These are phyloP conservation scores for Cladosporium sp. DNA, from an alignment of 2,329 filamentous ascomycete species.

Conservation along the genomic window DNA sequence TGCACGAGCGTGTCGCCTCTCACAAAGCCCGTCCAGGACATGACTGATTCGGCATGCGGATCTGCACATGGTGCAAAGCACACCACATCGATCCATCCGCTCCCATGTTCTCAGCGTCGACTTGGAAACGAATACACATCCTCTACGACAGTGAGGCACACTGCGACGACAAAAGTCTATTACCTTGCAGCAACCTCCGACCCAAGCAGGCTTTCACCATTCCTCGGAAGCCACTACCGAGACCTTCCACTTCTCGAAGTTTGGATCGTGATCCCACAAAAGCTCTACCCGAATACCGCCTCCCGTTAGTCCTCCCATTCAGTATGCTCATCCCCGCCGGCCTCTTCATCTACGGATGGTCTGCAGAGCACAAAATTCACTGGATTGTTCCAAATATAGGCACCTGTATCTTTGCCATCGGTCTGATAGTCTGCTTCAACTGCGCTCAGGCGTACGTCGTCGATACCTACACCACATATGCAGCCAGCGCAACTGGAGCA, in stretches of 20 bases:
- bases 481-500: constrained; percentile 46
- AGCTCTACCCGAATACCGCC: constrained; percentile 31
- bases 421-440: constrained; percentile 22
- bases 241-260: constrained; percentile 16
- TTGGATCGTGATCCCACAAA: constrained; percentile 30
- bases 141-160: neutral
- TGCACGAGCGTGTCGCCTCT: too few species aligned
- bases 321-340: constrained; percentile 22
- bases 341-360: constrained; percentile 26
- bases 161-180: neutral
- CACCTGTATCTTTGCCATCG: constrained; percentile 20
- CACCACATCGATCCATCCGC: constrained; percentile 20
- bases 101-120: constrained; percentile 13
- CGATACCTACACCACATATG: constrained; percentile 46
- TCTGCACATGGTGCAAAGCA: constrained; percentile 20
- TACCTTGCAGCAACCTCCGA: neutral
- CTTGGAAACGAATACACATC: constrained; percentile 12
- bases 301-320: constrained; percentile 49
- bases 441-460: constrained; percentile 37
- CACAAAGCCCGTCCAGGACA: too few species aligned
- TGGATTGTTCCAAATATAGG: constrained; percentile 26
- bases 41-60: neutral
- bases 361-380: constrained; percentile 19
- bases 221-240: neutral
- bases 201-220: neutral